Evolutionary conservation across 805 yeast species (phyloP), one percentile per base, ranked within the genome.

Genomic region (Wickerhamomyces xylosicus): DNA sequence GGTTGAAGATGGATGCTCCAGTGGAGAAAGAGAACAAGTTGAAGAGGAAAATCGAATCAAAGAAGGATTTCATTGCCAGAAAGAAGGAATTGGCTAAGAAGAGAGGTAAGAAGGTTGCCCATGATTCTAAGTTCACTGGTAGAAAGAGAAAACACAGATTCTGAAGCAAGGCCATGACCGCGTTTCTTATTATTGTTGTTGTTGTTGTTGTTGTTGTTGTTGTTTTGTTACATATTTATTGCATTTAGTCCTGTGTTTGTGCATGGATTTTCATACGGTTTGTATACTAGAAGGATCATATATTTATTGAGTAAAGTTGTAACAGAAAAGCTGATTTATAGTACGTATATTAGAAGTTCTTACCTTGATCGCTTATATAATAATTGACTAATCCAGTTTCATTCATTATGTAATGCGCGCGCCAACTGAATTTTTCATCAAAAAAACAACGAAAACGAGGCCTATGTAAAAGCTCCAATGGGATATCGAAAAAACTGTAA

Each of bases 31-130:
- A 47, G 3, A 58, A 54, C 41, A 54, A 52, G 39, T 41, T 49
- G 22, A 59, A 53, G 47, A 58, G 72, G 57, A 68, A 71, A 42
- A 58, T 73, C 45, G 97, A 90, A 63, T 67, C 84, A 3, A 75
- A 71, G 52, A 87, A 85, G 59, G 92, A 79, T 3, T 92, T 71
- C 58, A 86, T 92, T 49, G 67, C 67, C 50, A 76, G 98, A 59
- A 92, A 92, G 83, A 92, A 92, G 68, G 95, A 85, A 40, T 67
- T 89, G 40, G 86, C 83, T 90, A 81, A 80, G 55, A 84, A 82
- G 60, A 76, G 97, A 55, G 98, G 98, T 34, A 83, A 83, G 57
- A 61, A 64, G 32, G 97, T 90, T 5, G 95, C 97, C 3, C 69
- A 69, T 45, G 98, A 92, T 58, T 84, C 95, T 42, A 85, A 82